Conservation (phyloP, 2,329 filamentous ascomycete genomes). For the Boeremia lycopersici region DNA sequence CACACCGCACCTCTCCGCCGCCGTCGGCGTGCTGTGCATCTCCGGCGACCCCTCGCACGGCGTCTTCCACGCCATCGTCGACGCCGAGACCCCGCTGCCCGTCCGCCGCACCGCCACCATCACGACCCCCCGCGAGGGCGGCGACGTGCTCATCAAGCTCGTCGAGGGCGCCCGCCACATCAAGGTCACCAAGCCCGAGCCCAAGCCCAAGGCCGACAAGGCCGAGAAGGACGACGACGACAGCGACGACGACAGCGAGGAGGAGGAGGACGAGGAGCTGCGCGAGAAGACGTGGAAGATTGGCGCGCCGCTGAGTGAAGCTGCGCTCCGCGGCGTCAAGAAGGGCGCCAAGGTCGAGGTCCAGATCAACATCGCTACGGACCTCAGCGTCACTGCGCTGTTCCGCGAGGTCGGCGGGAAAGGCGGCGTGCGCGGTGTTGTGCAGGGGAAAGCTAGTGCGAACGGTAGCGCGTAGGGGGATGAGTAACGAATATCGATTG, state of each 20-base stretch:
- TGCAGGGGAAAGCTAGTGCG: constrained; percentile 32
- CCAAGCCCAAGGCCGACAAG: constrained; percentile 74
- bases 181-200: constrained; percentile 87
- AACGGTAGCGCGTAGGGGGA: constrained; percentile 40
- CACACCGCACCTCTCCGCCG: constrained; percentile 85
- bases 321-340: constrained; percentile 81
- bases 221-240: constrained; percentile 67
- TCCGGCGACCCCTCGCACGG: constrained; percentile 65
- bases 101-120: constrained; percentile 85
- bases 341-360: constrained; percentile 92
- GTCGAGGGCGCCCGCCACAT: constrained; percentile 90
- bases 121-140: constrained; percentile 75
- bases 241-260: constrained; percentile 61
- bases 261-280: constrained; percentile 85
- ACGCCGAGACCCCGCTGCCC: constrained; percentile 86
- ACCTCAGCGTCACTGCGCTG: constrained; percentile 79
- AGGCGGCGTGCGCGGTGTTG: constrained; percentile 61
- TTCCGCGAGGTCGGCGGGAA: constrained; percentile 86
- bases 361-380: constrained; percentile 83
- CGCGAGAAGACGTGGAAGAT: constrained; percentile 93
- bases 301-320: constrained; percentile 81
- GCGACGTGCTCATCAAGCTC: constrained; percentile 86
- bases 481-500: neutral
- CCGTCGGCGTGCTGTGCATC: constrained; percentile 81
- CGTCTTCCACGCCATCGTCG: constrained; percentile 79